Conservation (phyloP, 2,329 filamentous ascomycete genomes). For the Curvularia lunata region DNA sequence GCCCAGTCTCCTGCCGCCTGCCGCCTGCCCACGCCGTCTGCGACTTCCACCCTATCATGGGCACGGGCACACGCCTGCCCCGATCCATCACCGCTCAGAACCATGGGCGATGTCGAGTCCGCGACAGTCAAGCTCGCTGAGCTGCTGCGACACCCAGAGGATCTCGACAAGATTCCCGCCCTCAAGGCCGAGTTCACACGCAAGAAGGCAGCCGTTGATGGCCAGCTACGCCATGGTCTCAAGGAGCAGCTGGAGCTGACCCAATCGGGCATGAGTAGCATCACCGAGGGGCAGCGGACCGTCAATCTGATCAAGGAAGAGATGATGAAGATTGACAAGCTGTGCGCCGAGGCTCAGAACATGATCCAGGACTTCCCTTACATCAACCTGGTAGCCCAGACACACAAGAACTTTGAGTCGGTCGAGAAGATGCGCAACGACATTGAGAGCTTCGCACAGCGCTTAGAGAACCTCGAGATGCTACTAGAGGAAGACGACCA, state of each 20-base stretch:
- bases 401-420: conserved; percentile 93
- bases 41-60: conserved; percentile 24
- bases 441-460: conserved; percentile 83
- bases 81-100: conserved; percentile 17
- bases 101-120: conserved; percentile 67
- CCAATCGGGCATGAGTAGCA: conserved; percentile 87
- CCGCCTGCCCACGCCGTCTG: conserved; percentile 10
- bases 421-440: conserved; percentile 93
- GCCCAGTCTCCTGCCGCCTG: not conserved
- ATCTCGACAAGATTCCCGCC: conserved; percentile 91
- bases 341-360: conserved; percentile 95
- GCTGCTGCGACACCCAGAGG: conserved; percentile 91
- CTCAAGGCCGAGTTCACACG: conserved; percentile 92
- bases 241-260: conserved; percentile 94
- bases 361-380: conserved; percentile 97
- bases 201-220: conserved; percentile 91
- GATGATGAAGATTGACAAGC: conserved; percentile 97
- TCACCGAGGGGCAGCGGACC: conserved; percentile 88
- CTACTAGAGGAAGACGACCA: conserved; percentile 84
- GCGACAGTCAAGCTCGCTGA: conserved; percentile 82
- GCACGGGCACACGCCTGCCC: conserved; percentile 25
- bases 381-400: conserved; percentile 89
- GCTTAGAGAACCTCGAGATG: conserved; percentile 75
- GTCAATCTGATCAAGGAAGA: conserved; percentile 95
- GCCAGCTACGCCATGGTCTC: conserved; percentile 84